Percentiles rank a stretch among this genome's conserved stretches.
phyloP scores from a whole-genome alignment of 1,284 basidiomycete genomes.

The Grifola frondosa region DNA sequence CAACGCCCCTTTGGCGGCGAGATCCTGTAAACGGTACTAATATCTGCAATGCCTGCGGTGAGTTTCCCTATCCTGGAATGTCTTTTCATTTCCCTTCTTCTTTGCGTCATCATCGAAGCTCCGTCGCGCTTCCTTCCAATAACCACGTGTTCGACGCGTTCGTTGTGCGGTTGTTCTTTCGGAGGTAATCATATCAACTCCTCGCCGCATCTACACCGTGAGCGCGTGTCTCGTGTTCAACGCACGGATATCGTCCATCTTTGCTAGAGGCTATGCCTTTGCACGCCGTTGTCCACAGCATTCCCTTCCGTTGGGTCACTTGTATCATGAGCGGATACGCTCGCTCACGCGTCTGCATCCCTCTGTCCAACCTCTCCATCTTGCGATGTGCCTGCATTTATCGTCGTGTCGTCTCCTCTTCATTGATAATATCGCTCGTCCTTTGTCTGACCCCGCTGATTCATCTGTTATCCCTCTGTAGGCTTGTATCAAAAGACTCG shows the following conservation, averaged over 20 bases:
- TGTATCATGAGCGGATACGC: slow-evolving; percentile 22
- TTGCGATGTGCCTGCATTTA: slow-evolving; percentile 24
- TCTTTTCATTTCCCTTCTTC: slow-evolving; percentile 32
- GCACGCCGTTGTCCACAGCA: slow-evolving; percentile 18
- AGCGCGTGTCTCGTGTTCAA: slow-evolving; percentile 20
- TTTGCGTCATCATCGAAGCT: slow-evolving; percentile 24
- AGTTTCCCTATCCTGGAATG: too few species aligned
- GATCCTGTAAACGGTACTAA: slow-evolving; percentile 78
- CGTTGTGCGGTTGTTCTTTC: slow-evolving; percentile 17
- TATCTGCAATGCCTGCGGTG: slow-evolving; percentile 87
- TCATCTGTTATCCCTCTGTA: slow-evolving; percentile 23
- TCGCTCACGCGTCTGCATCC: slow-evolving; percentile 21
- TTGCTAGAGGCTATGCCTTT: slow-evolving; percentile 16
- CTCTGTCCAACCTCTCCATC: slow-evolving; percentile 14
- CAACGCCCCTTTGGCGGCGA: slow-evolving; percentile 81
- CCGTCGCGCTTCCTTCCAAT: slow-evolving; percentile 33
- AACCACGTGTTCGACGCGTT: slow-evolving; percentile 33
- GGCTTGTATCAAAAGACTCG: slow-evolving; percentile 40
- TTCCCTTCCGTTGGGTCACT: slow-evolving; percentile 13
- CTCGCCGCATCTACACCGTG: slow-evolving; percentile 26
- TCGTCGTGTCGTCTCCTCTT: slow-evolving; percentile 22
- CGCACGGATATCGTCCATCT: slow-evolving; percentile 19
- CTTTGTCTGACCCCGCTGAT: slow-evolving; percentile 14
- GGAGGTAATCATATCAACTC: slow-evolving; percentile 33
- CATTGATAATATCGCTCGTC: slow-evolving; percentile 19